Evolutionary conservation across 148 eudicot genomes (phyloP).

Genomic region (Fagopyrum tataricum): DNA sequence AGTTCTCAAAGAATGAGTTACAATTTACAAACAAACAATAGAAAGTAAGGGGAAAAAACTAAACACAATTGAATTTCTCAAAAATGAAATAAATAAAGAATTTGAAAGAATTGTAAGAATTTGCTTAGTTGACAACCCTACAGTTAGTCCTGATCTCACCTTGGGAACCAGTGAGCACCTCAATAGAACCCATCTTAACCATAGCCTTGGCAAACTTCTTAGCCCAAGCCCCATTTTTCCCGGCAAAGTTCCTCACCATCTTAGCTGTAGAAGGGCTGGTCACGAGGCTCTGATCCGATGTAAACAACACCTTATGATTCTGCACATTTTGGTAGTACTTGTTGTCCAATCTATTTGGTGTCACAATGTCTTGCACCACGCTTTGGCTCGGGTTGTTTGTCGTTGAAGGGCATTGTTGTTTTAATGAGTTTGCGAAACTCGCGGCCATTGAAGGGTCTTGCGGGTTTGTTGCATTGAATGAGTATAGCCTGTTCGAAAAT

Average conservation of each 20-base stretch:
- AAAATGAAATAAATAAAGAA: background rate
- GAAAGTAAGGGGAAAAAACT: background rate
- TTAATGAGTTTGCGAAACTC: background rate
- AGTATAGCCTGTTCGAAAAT: constrained; percentile 41
- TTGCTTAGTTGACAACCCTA: constrained; percentile 23
- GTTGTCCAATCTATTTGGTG: constrained; percentile 4
- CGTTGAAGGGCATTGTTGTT: constrained; percentile 1
- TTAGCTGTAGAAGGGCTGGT: constrained; percentile 18
- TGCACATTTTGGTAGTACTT: constrained; percentile 19
- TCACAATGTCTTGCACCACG: background rate
- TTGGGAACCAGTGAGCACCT: constrained; percentile 28
- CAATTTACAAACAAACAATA: background rate
- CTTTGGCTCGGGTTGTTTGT: background rate
- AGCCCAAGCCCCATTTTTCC: constrained; percentile 24
- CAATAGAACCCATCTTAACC: constrained; percentile 46
- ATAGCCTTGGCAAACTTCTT: constrained; percentile 29
- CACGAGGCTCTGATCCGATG: constrained; percentile 33
- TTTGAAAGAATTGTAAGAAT: background rate
- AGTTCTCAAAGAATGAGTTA: background rate
- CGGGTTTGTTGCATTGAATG: constrained; percentile 25
- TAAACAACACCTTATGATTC: constrained; percentile 21
- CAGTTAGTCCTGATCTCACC: constrained; percentile 45
- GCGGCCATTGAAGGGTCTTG: constrained; percentile 53
- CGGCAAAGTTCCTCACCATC: constrained; percentile 22
- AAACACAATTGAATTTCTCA: background rate